phyloP scores from a whole-genome alignment of 2,329 filamentous ascomycete species.

The Hirsutella rhossiliensis region DNA sequence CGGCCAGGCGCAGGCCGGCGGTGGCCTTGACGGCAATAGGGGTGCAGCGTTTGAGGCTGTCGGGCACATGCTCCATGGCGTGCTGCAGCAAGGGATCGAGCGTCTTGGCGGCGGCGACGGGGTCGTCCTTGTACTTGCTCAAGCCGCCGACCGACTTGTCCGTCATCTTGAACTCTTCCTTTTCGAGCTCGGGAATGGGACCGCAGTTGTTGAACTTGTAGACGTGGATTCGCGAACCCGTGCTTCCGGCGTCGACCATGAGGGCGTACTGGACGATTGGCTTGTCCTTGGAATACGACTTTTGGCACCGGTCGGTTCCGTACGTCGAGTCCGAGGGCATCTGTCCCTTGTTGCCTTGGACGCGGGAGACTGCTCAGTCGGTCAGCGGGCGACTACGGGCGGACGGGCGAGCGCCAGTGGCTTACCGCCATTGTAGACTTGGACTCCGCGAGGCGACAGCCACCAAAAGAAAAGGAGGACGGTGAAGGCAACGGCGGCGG shows the following conservation, averaged over 20 bases:
- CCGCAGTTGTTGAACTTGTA: constrained; percentile 99
- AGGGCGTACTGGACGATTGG: constrained; percentile 94
- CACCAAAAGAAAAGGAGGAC: constrained; percentile 52
- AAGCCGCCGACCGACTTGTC: constrained; percentile 73
- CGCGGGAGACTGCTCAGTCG: constrained; percentile 10
- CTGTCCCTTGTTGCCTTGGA: constrained; percentile 30
- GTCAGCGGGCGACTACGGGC: background rate
- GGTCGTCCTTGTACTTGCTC: constrained; percentile 78
- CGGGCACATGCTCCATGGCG: constrained; percentile 73
- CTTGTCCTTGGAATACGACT: constrained; percentile 76
- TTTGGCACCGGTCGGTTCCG: constrained; percentile 64
- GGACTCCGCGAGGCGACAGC: constrained; percentile 45
- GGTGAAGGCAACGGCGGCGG: constrained; percentile 47
- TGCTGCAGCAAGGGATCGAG: constrained; percentile 80
- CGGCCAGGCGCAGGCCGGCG: constrained; percentile 81
- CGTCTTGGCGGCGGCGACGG: constrained; percentile 78
- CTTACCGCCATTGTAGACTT: constrained; percentile 37
- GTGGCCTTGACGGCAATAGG: constrained; percentile 97
- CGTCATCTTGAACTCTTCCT: constrained; percentile 89
- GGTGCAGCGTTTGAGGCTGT: constrained; percentile 81
- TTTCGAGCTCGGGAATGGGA: constrained; percentile 83
- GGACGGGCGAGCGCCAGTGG: background rate
- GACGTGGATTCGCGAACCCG: constrained; percentile 93
- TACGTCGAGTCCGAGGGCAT: constrained; percentile 47
- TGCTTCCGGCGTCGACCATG: constrained; percentile 98